phyloP scores from a whole-genome alignment of 2,329 filamentous ascomycete species.

The Biscogniauxia sp. region DNA sequence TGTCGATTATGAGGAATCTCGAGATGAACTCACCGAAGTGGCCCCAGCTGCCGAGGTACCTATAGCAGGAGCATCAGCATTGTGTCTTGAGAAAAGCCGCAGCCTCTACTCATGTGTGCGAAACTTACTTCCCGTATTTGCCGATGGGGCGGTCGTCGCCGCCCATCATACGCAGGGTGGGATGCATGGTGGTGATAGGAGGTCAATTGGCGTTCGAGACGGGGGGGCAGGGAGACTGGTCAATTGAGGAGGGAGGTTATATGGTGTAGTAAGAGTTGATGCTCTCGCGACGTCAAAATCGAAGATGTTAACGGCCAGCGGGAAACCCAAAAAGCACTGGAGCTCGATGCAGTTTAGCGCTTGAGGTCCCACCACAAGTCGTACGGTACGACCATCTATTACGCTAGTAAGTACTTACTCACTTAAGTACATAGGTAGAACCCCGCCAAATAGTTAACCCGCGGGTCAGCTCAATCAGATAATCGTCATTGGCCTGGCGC shows the following conservation, averaged over 20 bases:
- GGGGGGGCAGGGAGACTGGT: constrained; percentile 17
- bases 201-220: constrained; percentile 24
- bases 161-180: constrained; percentile 42
- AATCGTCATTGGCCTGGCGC: not conserved
- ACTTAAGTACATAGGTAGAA: no score
- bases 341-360: not conserved
- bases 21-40: constrained; percentile 61
- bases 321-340: not conserved
- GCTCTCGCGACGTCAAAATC: constrained; percentile 31
- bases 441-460: constrained; percentile 24
- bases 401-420: no score
- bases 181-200: constrained; percentile 40
- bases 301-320: constrained; percentile 19
- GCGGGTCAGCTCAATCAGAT: constrained; percentile 9
- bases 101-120: constrained; percentile 9
- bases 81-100: constrained; percentile 32
- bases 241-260: constrained; percentile 30
- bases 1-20: not conserved
- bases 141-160: constrained; percentile 42
- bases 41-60: constrained; percentile 75
- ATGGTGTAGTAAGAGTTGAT: constrained; percentile 17
- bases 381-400: no score
- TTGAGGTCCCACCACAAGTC: not conserved
- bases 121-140: constrained; percentile 44
- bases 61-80: constrained; percentile 37